phyloP scores from a whole-genome alignment of 441 rosid species.

The Syzygium syzygioides region DNA sequence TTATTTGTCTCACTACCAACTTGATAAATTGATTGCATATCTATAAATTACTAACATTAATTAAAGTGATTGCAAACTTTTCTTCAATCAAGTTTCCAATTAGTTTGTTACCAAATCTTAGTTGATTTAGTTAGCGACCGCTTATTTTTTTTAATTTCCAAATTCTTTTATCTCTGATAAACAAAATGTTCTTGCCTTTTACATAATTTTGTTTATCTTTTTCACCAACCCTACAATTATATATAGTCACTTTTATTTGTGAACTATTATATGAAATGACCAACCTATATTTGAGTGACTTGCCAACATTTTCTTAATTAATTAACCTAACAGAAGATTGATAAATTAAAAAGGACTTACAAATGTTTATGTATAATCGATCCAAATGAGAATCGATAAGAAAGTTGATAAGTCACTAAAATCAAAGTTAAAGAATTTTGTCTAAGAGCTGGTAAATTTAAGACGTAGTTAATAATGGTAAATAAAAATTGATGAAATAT shows the following conservation, averaged over 20 bases:
- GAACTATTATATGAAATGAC: no score
- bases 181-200: not conserved
- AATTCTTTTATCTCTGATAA: not conserved
- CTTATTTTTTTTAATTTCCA: no score
- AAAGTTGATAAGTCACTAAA: not conserved
- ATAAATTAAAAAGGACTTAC: no score
- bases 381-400: not conserved
- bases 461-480: not conserved
- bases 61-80: no score
- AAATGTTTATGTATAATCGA: no score
- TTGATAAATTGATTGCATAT: no score
- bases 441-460: not conserved
- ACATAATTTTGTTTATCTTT: not conserved
- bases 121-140: not conserved
- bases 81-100: not conserved
- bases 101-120: not conserved
- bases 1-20: not conserved
- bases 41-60: not conserved
- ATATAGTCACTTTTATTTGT: not conserved
- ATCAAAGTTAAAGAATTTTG: no score
- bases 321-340: no score
- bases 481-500: no score
- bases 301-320: not conserved
- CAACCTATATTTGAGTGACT: not conserved
- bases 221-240: not conserved